Conservation (phyloP, 805 yeast species). For the Wickerhamiella siamensis region DNA sequence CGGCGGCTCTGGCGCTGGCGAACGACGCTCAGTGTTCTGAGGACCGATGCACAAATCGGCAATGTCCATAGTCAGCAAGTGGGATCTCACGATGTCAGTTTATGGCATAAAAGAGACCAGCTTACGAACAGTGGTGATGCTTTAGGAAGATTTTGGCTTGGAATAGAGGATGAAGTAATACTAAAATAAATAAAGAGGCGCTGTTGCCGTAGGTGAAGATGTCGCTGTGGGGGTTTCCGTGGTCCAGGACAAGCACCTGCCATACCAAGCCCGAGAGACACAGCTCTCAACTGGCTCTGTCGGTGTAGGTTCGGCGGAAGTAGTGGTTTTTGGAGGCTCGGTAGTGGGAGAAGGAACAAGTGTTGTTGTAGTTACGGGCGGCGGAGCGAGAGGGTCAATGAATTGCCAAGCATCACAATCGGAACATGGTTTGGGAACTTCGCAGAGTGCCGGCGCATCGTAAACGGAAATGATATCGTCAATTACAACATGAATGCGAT, state of each 20-base stretch:
- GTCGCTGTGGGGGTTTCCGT: slow-evolving; percentile 4
- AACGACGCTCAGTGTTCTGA: neutral
- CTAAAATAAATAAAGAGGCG: neutral
- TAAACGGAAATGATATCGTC: slow-evolving; percentile 61
- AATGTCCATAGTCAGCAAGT: neutral
- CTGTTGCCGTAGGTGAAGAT: neutral
- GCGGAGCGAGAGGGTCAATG: slow-evolving; percentile 24
- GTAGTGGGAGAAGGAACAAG: slow-evolving; percentile 6
- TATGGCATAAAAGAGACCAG: neutral
- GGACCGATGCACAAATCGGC: neutral
- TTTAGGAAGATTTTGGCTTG: too few species aligned
- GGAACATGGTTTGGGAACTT: slow-evolving; percentile 52
- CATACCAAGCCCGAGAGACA: slow-evolving; percentile 16
- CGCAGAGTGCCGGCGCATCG: slow-evolving; percentile 65
- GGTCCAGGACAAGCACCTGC: slow-evolving; percentile 15
- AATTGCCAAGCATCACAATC: slow-evolving; percentile 87
- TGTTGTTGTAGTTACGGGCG: slow-evolving; percentile 3
- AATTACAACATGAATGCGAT: slow-evolving; percentile 79
- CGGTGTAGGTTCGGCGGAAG: slow-evolving; percentile 2
- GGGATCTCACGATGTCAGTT: neutral
- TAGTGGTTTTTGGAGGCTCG: slow-evolving; percentile 4
- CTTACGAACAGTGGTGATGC: too few species aligned
- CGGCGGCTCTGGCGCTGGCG: neutral
- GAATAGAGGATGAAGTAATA: too few species aligned
- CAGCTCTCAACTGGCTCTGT: slow-evolving; percentile 8